Base-by-base conservation (phyloP, 371 early-diverging fungal species). In the Parasitella parasitica region DNA sequence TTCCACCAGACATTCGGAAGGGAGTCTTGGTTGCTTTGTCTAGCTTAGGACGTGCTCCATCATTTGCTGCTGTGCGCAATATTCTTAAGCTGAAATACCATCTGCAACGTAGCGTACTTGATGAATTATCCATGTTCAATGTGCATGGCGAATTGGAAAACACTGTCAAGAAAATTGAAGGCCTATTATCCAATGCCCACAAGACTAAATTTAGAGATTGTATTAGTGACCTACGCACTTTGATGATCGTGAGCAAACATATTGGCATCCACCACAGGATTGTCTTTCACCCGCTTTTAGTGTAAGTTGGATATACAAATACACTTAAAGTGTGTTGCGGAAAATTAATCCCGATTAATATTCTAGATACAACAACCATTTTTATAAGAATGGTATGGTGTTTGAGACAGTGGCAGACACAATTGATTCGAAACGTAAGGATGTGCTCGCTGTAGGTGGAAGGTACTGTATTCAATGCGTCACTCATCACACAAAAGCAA, bases 381-480 rank as follows among this genome's bases (percentile, higher is more conserved):
- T 91, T 57, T 92, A 91, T 58, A 77, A 85, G 39, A 80, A 82
- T 15, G 92, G 91, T 6, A 65, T 91, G 65, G 80, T 93, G 22
- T 94, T 94, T 78, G 91, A 92, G 64, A 79, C 88, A 7, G 82
- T 87, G 0, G 68, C 77, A 3, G 80, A 85, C 57, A 84, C 85
- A 4, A 58, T 68, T 38, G 79, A 78, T 54, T 69, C 71, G 4
- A 89, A 86, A 59, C 85, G 56, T 36, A 87, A 84, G 57, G 94
- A 92, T 56, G 85, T 94, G 6, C 62, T 94, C 7, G 94, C 94
- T 1, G 90, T 89, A 0, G 94, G 94, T 28, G 94, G 94, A 26
- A 77, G 87, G 76, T 80, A 70, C 39, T n/a, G 24, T 46, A 27
- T 1, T 24, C 15, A 48, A 11, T 11, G 3, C 20, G 41, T 16